phyloP scores from a whole-genome alignment of 2,329 filamentous ascomycete genomes.

The Nigrospora oryzae region DNA sequence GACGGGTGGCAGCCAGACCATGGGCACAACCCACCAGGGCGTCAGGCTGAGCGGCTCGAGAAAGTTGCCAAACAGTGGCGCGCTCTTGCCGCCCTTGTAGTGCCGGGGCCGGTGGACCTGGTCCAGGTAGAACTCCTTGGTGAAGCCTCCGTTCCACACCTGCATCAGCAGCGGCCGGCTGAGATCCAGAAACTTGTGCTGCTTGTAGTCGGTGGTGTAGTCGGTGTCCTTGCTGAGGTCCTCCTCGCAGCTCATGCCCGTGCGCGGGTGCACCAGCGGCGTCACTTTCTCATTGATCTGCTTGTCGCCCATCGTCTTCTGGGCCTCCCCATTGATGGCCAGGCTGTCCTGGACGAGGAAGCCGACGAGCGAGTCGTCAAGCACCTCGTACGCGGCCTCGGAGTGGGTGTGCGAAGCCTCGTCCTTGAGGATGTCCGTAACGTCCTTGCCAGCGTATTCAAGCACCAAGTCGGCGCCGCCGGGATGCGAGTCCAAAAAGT shows the following conservation, averaged over 20 bases:
- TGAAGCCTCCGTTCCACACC: constrained; percentile 80
- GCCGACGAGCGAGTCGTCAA: constrained; percentile 79
- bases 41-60: constrained; percentile 96
- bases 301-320: constrained; percentile 21
- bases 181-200: constrained; percentile 89
- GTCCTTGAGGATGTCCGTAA: constrained; percentile 75
- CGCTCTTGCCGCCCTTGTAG: constrained; percentile 87
- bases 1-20: constrained; percentile 76
- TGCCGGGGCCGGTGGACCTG: constrained; percentile 94
- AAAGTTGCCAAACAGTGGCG: constrained; percentile 94
- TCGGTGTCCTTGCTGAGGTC: constrained; percentile 87
- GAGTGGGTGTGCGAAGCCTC: constrained; percentile 76
- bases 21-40: constrained; percentile 85
- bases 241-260: constrained; percentile 83
- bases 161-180: constrained; percentile 78
- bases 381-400: constrained; percentile 89
- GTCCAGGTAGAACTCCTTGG: constrained; percentile 92
- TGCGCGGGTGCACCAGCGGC: constrained; percentile 47
- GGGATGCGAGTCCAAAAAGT: constrained; percentile 84
- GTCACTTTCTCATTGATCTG: constrained; percentile 23
- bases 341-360: constrained; percentile 60
- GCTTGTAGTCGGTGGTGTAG: constrained; percentile 65
- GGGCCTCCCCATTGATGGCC: constrained; percentile 23
- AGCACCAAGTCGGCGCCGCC: constrained; percentile 83
- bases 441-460: constrained; percentile 83